Conservation (phyloP, 2,329 filamentous ascomycete species). For the Zasmidium angulare region DNA sequence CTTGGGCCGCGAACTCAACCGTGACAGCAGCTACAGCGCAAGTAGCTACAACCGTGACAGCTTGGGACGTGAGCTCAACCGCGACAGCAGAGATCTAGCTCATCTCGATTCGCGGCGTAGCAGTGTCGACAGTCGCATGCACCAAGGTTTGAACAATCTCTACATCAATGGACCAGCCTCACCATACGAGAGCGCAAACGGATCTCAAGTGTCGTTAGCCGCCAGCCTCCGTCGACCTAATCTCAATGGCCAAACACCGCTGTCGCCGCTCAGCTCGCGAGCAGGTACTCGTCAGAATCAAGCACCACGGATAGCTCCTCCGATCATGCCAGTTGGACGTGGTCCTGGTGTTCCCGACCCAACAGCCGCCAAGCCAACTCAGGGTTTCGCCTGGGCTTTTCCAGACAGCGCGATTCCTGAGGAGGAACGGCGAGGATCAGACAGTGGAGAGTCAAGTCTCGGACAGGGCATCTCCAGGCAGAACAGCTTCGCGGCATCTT, state of each 20-base stretch:
- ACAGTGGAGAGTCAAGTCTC: conserved; percentile 49
- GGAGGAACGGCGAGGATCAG: conserved; percentile 49
- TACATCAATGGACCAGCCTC: conserved; percentile 62
- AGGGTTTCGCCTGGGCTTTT: conserved; percentile 82
- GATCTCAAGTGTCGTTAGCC: conserved; percentile 73
- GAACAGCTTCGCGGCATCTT: conserved; percentile 74
- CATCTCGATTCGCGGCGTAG: conserved; percentile 65
- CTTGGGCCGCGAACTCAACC: conserved; percentile 21
- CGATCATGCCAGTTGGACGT: conserved; percentile 69
- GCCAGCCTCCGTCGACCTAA: conserved; percentile 62
- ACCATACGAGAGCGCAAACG: conserved; percentile 74
- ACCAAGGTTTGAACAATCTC: conserved; percentile 68
- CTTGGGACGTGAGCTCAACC: conserved; percentile 25
- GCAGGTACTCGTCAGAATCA: conserved; percentile 36
- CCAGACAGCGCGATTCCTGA: conserved; percentile 67
- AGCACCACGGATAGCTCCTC: conserved; percentile 66
- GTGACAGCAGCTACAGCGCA: conserved; percentile 28
- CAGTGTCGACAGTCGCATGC: conserved; percentile 78
- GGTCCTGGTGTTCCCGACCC: conserved; percentile 63
- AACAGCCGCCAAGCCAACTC: conserved; percentile 72
- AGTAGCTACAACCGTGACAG: conserved; percentile 27
- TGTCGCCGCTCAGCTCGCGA: conserved; percentile 44
- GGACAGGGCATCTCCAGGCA: conserved; percentile 61
- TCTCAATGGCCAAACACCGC: conserved; percentile 45
- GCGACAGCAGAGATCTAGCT: conserved; percentile 44